Percentiles rank a stretch among this genome's conserved stretches.
Conservation (phyloP, 208 protist species). For the Trypanosoma lewisi region DNA sequence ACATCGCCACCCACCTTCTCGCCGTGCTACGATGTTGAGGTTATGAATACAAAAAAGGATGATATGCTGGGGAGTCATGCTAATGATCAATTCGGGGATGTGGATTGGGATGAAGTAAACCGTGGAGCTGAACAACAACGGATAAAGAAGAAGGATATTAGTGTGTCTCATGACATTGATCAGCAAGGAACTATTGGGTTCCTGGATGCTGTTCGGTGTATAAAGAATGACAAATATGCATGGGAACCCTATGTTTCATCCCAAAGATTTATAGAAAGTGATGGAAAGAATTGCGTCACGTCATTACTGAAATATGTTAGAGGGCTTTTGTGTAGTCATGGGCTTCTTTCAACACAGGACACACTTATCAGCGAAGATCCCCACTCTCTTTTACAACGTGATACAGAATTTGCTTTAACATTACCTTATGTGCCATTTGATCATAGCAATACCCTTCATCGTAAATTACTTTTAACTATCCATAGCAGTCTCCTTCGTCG, state of each 20-base stretch:
- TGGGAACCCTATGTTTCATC: constrained; percentile 22
- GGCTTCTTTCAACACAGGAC: background rate
- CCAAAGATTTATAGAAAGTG: background rate
- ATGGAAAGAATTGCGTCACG: background rate
- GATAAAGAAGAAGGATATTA: background rate
- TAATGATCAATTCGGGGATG: background rate
- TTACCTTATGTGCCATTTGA: constrained; percentile 31
- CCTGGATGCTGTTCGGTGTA: constrained; percentile 12
- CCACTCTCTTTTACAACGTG: constrained; percentile 10
- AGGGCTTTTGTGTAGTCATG: background rate
- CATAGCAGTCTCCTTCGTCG: constrained; percentile 38
- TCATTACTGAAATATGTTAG: background rate
- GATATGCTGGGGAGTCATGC: background rate
- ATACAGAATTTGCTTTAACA: constrained; percentile 21
- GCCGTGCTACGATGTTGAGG: background rate
- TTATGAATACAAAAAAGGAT: background rate
- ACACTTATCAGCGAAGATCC: background rate
- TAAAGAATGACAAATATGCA: constrained; percentile 21
- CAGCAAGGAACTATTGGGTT: constrained; percentile 11
- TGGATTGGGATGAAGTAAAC: constrained; percentile 26
- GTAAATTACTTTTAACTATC: constrained; percentile 55
- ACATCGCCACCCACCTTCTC: background rate
- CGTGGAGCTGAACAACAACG: constrained; percentile 3
- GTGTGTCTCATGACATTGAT: background rate
- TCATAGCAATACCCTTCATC: constrained; percentile 35